These are phyloP conservation scores for Puccinia hordei DNA, from an alignment of 1,284 basidiomycete species.

Conservation along the genomic window DNA sequence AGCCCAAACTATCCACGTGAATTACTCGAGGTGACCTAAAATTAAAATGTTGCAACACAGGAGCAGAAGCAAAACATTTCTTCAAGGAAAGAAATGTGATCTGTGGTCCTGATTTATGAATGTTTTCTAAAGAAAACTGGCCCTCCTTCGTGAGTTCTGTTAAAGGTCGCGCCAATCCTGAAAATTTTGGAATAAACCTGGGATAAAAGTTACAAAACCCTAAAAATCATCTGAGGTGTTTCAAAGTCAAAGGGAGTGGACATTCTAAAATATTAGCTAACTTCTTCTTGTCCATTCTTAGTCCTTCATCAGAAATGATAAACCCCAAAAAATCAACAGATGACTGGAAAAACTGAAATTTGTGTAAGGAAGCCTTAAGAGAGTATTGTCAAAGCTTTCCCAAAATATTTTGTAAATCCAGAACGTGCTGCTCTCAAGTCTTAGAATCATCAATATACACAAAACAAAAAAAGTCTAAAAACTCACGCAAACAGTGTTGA, in stretches of 20 bases:
- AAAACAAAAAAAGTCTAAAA: no score
- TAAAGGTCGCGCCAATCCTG: background rate
- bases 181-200: slow-evolving; percentile 26
- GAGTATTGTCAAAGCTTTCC: background rate
- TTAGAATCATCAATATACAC: no score
- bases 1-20: background rate
- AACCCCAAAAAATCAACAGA: slow-evolving; percentile 20
- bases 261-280: slow-evolving; percentile 17
- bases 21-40: background rate
- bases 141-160: background rate
- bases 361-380: background rate
- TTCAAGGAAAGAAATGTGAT: background rate
- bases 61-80: background rate
- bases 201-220: slow-evolving; percentile 18
- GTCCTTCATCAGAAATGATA: background rate
- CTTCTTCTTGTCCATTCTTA: background rate
- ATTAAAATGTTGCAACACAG: background rate
- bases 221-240: background rate
- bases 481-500: no score
- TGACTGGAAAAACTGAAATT: slow-evolving; percentile 17
- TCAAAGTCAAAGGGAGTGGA: background rate
- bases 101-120: background rate
- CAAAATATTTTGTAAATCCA: no score
- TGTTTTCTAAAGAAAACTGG: background rate
- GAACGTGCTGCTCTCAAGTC: no score